A percentile compares a stretch with the other conserved stretches of the same genome.
phyloP scores from a whole-genome alignment of 176 grass and related monocot species.

The Bolboschoenus planiculmis region DNA sequence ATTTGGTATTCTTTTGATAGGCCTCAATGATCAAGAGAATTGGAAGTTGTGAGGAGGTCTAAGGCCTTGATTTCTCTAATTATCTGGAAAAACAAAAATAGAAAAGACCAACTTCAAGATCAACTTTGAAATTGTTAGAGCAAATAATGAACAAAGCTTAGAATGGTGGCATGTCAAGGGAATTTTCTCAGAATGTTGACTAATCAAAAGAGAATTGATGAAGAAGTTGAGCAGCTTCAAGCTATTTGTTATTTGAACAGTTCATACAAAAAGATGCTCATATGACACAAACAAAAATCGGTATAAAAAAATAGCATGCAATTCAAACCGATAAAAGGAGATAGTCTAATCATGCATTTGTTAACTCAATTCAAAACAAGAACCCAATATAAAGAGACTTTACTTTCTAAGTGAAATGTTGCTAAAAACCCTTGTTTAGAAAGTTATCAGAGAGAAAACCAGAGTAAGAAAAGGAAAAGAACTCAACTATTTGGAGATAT shows the following conservation, averaged over 20 bases:
- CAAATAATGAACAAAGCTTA: background rate
- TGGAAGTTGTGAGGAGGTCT: background rate
- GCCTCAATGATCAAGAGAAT: background rate
- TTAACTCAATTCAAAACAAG: background rate
- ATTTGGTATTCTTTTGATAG: background rate
- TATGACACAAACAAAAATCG: background rate
- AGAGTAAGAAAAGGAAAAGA: background rate
- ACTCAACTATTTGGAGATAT: background rate
- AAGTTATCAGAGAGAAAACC: background rate
- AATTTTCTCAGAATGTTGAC: slow-evolving; percentile 14
- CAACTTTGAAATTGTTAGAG: background rate
- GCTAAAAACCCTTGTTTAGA: slow-evolving; percentile 3
- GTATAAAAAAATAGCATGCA: background rate
- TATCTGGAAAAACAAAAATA: background rate
- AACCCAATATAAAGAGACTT: background rate
- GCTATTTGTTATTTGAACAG: background rate
- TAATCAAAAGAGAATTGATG: slow-evolving; percentile 5
- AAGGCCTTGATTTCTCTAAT: background rate
- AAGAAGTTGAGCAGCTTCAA: background rate
- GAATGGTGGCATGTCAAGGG: background rate
- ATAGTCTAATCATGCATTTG: background rate
- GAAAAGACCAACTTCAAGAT: background rate
- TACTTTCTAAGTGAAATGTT: background rate
- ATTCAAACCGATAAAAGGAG: background rate
- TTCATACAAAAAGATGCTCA: background rate